phyloP scores from a whole-genome alignment of 768 basidiomycete genomes.

The Mycena crocata region DNA sequence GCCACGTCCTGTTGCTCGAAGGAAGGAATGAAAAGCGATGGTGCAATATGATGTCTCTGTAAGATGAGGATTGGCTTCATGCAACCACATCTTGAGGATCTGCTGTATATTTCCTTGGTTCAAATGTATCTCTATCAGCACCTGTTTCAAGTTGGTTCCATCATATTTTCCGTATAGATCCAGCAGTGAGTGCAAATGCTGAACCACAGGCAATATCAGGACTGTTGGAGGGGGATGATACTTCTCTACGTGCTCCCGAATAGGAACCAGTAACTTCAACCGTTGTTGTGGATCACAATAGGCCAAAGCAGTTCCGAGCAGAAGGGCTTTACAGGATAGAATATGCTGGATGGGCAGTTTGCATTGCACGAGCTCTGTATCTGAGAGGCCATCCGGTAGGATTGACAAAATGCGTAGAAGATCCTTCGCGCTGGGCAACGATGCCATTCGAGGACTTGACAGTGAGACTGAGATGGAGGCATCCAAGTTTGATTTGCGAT shows the following conservation, averaged over 20 bases:
- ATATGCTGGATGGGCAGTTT: not conserved
- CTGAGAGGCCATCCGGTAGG: slow-evolving; percentile 4
- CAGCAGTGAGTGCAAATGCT: not conserved
- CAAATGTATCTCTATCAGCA: not conserved
- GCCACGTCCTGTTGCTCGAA: not conserved
- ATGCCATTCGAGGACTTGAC: not conserved
- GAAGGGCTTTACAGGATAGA: not conserved
- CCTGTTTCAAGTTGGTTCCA: not conserved
- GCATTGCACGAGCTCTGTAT: not conserved
- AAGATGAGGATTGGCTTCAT: not conserved
- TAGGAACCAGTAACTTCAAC: not conserved
- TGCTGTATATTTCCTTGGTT: not conserved
- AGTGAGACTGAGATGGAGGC: slow-evolving; percentile 1
- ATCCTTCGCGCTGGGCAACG: not conserved
- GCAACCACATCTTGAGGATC: not conserved
- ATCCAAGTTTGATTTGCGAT: not conserved
- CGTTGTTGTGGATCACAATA: not conserved
- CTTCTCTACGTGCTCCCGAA: not conserved
- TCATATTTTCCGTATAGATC: not conserved
- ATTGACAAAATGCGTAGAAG: not conserved
- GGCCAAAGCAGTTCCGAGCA: not conserved
- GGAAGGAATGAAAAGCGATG: not conserved
- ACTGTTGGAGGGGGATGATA: not conserved
- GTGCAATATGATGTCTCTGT: not conserved
- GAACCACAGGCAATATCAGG: not conserved